phyloP scores from a whole-genome alignment of 345 rosid genomes.

The Syzygium jambos region DNA sequence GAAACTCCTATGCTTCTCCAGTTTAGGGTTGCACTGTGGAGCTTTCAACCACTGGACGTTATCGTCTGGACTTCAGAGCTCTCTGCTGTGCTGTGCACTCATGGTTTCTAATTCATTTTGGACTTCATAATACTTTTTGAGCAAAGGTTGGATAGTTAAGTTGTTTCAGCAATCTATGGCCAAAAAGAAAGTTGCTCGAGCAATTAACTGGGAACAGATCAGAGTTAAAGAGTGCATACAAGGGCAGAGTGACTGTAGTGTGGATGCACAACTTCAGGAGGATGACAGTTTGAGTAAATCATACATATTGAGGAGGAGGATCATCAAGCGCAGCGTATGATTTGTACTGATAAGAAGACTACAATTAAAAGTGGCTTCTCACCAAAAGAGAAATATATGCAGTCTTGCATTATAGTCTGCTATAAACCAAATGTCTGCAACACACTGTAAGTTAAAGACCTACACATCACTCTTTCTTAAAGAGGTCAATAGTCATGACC shows the following conservation, averaged over 20 bases:
- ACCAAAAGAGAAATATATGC: neutral
- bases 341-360: neutral
- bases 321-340: neutral
- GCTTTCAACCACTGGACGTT: neutral
- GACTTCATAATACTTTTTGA: neutral
- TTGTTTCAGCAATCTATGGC: neutral
- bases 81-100: neutral
- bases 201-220: neutral
- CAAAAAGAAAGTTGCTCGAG: neutral
- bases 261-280: neutral
- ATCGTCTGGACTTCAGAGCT: neutral
- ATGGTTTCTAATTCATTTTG: neutral
- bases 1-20: neutral
- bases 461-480: neutral
- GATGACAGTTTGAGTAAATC: neutral
- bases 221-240: neutral
- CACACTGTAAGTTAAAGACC: neutral
- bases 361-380: neutral
- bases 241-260: neutral
- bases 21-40: neutral
- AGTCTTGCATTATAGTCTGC: neutral
- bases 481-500: neutral
- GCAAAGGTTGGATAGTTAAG: neutral
- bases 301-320: neutral
- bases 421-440: neutral